These are phyloP conservation scores for Neodidymelliopsis sp. DNA, from an alignment of 2,329 filamentous ascomycete genomes.

Conservation along the genomic window DNA sequence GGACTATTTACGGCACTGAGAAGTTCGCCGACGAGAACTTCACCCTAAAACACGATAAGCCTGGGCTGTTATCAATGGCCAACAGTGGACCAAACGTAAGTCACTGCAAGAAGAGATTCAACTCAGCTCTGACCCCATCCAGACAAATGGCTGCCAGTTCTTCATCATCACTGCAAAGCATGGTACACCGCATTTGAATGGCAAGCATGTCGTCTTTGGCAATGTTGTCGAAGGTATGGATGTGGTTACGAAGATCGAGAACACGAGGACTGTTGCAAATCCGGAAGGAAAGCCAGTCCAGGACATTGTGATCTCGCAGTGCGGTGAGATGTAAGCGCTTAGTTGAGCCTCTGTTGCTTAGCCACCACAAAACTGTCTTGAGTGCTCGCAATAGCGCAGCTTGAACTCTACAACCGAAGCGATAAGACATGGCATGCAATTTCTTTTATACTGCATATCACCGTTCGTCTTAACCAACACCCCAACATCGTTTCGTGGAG, in stretches of 20 bases:
- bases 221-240: constrained; percentile 90
- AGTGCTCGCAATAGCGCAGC: no score
- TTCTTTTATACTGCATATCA: no score
- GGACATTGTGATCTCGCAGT: constrained; percentile 84
- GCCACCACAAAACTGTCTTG: no score
- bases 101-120: constrained; percentile 57
- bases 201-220: constrained; percentile 95
- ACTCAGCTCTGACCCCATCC: constrained; percentile 3
- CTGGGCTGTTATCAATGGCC: constrained; percentile 91
- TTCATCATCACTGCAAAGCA: constrained; percentile 83
- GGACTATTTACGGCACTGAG: constrained; percentile 84
- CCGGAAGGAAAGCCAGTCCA: constrained; percentile 81
- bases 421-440: no score
- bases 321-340: constrained; percentile 81
- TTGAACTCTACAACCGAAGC: no score
- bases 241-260: constrained; percentile 90
- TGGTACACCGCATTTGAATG: constrained; percentile 84
- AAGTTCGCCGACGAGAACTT: constrained; percentile 94
- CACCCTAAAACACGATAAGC: constrained; percentile 74
- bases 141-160: constrained; percentile 89
- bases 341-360: no score
- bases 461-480: no score
- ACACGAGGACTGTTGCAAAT: constrained; percentile 71
- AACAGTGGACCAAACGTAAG: constrained; percentile 45
- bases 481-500: no score